Percentiles rank a stretch among this genome's conserved stretches.
Evolutionary conservation across 2,329 filamentous ascomycete genomes (phyloP).

Genomic region (Alternaria ethzedia): DNA sequence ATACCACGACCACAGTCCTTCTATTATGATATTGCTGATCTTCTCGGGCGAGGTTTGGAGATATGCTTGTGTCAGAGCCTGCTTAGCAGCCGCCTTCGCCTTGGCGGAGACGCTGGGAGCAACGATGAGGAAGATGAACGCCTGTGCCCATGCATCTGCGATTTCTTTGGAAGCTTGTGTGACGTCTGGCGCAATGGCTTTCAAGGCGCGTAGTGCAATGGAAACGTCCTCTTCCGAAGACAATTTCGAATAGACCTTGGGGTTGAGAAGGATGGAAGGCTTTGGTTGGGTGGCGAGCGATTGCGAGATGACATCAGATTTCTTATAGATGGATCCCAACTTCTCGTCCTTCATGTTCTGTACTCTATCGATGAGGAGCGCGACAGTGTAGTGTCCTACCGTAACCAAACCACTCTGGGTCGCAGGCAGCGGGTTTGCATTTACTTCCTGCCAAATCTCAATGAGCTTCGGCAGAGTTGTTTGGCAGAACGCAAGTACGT

Average conservation of each 20-base stretch:
- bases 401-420: slow-evolving; percentile 84
- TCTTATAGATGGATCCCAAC: slow-evolving; percentile 64
- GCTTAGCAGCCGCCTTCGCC: slow-evolving; percentile 68
- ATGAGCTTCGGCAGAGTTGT: slow-evolving; percentile 63
- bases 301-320: slow-evolving; percentile 68
- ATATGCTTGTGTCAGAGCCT: slow-evolving; percentile 70
- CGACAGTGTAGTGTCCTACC: slow-evolving; percentile 75
- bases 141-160: slow-evolving; percentile 80
- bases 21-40: slow-evolving; percentile 69
- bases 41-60: slow-evolving; percentile 58
- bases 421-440: slow-evolving; percentile 77
- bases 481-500: slow-evolving; percentile 56
- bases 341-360: slow-evolving; percentile 62
- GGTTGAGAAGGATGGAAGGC: slow-evolving; percentile 84
- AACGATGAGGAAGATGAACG: slow-evolving; percentile 79
- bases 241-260: slow-evolving; percentile 83
- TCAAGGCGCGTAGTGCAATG: slow-evolving; percentile 77
- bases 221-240: slow-evolving; percentile 74
- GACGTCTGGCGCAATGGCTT: slow-evolving; percentile 64
- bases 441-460: slow-evolving; percentile 78
- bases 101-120: slow-evolving; percentile 66
- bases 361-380: slow-evolving; percentile 65
- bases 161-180: slow-evolving; percentile 57
- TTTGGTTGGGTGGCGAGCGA: slow-evolving; percentile 76
- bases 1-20: slow-evolving; percentile 82